Base-by-base conservation (phyloP, 805 yeast genomes). In the Brettanomyces sp. region DNA sequence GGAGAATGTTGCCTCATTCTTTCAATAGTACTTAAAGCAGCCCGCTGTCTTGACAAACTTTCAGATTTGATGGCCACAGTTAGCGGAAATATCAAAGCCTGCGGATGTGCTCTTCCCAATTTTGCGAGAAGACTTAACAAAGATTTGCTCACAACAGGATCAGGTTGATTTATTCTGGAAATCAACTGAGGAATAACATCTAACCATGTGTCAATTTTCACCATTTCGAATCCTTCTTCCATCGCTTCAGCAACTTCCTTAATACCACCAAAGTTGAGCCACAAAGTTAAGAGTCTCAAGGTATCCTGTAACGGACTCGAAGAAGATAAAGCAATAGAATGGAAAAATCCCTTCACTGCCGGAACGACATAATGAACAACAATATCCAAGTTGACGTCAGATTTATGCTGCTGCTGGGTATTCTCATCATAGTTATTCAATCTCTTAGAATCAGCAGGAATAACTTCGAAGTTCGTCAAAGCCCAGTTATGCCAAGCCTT, bases 401-500 rank as follows among this genome's bases (percentile, higher is more conserved):
- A 54, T 13, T 51, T 53, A n/a, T 45, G 40, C 22, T 46, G 47
- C 8, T 43, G 44, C 7, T 49, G 51, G 3, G 44, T 36, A 12
- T 34, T 47, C 28, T 48, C 53, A 11, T 44, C 47, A 40, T 51
- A 44, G 30, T 49, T 46, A 36, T 52, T 37, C 22, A 55, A 22
- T 45, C 56, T 55, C 28, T 57, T 62, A 0, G 68, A 53, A 40
- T 64, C 64, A 25, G 83, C 70, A 0, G 96, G 84, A 21, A 91
- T 84, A 1, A 91, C 98, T 60, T 93, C 97, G 60, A 90, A 93
- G 63, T 95, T 93, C 1, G 98, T 97, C 58, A 95, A 70, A 0
- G 99, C 99, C 99, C 99, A 93, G 59, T 89, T 91, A 62, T 93
- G 99, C 99, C 99, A 95, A 14, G 98, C 99, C 59, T 95, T 93